These are phyloP conservation scores for Plantago ovata DNA, from an alignment of 257 asterid genomes.

Conservation along the genomic window DNA sequence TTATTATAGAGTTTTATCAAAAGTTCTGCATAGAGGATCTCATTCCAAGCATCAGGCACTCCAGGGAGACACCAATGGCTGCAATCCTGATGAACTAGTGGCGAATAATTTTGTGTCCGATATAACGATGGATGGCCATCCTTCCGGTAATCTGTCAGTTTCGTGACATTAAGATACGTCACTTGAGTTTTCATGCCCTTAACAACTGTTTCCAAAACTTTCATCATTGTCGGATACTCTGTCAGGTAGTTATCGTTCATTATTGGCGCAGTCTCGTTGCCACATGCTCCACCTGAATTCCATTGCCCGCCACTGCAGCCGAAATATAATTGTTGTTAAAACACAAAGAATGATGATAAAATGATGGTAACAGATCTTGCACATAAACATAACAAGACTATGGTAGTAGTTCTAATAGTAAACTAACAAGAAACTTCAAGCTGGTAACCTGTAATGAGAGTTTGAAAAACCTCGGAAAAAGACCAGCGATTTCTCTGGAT, in stretches of 20 bases:
- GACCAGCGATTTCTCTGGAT: conserved; percentile 45
- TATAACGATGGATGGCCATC: conserved; percentile 71
- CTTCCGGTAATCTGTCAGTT: conserved; percentile 57
- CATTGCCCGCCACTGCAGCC: conserved; percentile 65
- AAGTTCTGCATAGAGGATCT: conserved; percentile 51
- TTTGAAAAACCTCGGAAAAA: conserved; percentile 72
- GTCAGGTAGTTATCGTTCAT: conserved; percentile 52
- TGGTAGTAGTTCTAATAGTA: no score
- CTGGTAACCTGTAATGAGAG: conserved; percentile 76
- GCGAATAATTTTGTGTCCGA: conserved; percentile 30
- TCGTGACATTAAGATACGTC: conserved; percentile 50
- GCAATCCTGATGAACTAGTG: conserved; percentile 47
- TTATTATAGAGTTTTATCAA: conserved; percentile 23
- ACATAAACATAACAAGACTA: no score
- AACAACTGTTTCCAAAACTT: conserved; percentile 39
- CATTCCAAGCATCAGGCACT: conserved; percentile 39
- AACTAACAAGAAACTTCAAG: no score
- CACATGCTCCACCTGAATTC: conserved; percentile 71
- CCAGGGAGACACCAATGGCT: conserved; percentile 72
- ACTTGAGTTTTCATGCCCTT: conserved; percentile 51
- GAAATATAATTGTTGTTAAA: not conserved
- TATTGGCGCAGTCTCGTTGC: conserved; percentile 58
- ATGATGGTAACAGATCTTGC: not conserved
- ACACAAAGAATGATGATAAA: not conserved
- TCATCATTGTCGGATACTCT: conserved; percentile 49